These are phyloP conservation scores for Uronychia binucleata DNA, from an alignment of 73 alveolate genomes.

Conservation along the genomic window DNA sequence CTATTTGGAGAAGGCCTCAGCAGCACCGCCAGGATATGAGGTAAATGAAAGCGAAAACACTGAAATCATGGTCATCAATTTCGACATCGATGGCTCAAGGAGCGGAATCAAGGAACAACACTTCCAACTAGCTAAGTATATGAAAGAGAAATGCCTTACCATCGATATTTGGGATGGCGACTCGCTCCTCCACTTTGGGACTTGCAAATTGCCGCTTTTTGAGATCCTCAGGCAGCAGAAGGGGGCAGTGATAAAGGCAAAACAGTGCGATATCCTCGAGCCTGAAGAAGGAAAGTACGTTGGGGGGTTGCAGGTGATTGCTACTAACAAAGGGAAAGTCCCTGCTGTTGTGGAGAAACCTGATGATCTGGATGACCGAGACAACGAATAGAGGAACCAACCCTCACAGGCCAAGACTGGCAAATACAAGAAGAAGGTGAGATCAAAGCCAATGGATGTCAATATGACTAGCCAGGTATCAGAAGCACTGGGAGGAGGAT, in stretches of 20 bases:
- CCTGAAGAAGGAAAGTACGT: slow-evolving; percentile 47
- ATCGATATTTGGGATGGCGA: slow-evolving; percentile 78
- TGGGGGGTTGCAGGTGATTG: slow-evolving; percentile 48
- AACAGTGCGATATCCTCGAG: slow-evolving; percentile 51
- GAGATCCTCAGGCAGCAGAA: slow-evolving; percentile 65
- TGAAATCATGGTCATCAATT: slow-evolving; percentile 7
- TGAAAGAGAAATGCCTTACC: slow-evolving; percentile 35
- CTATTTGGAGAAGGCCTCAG: neutral
- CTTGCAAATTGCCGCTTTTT: slow-evolving; percentile 62
- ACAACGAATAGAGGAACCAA: slow-evolving; percentile 20
- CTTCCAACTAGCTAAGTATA: slow-evolving; percentile 32
- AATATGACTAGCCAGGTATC: neutral
- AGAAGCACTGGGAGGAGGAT: neutral
- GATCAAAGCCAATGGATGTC: slow-evolving; percentile 52
- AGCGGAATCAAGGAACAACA: slow-evolving; percentile 34
- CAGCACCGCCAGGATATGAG: neutral
- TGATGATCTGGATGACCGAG: neutral
- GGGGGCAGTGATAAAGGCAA: slow-evolving; percentile 53
- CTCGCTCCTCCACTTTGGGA: slow-evolving; percentile 67
- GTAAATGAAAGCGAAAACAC: neutral
- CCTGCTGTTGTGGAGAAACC: slow-evolving; percentile 7
- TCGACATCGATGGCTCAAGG: slow-evolving; percentile 41
- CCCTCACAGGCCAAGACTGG: slow-evolving; percentile 12
- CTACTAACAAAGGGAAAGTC: slow-evolving; percentile 37
- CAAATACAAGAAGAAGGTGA: slow-evolving; percentile 45